These are phyloP conservation scores for Capsella rubella DNA, from an alignment of 441 rosid species.

Conservation along the genomic window DNA sequence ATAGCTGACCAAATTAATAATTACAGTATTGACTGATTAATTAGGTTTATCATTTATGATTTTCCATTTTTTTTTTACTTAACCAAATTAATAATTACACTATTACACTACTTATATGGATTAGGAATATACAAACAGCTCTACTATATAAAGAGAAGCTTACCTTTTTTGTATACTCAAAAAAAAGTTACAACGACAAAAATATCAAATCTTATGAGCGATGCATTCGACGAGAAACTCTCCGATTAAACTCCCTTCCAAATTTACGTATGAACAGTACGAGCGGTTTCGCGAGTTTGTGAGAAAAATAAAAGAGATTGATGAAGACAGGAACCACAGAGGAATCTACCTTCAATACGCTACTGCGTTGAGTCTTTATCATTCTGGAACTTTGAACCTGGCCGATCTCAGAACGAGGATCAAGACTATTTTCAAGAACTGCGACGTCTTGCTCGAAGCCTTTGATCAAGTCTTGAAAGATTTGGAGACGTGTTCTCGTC, in stretches of 20 bases:
- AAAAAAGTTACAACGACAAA: background rate
- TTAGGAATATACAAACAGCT: too few species aligned
- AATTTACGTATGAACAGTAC: background rate
- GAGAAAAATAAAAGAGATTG: conserved; percentile 3
- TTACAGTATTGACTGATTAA: too few species aligned
- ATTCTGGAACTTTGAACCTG: background rate
- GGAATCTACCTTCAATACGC: background rate
- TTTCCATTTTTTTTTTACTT: background rate
- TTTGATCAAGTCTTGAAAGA: background rate
- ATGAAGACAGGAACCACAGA: background rate
- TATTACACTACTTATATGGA: too few species aligned
- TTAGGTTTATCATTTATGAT: background rate
- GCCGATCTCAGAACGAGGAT: background rate
- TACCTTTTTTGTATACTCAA: background rate
- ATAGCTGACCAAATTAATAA: too few species aligned
- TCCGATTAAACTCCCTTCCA: background rate
- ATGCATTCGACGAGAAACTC: background rate
- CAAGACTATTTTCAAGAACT: background rate
- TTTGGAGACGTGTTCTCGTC: background rate
- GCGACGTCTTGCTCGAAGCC: background rate
- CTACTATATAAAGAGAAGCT: background rate
- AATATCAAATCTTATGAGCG: background rate
- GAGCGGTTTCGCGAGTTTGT: background rate
- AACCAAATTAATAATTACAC: too few species aligned
- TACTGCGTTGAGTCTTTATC: background rate